Base-by-base conservation (phyloP, 2,329 filamentous ascomycete species). In the Botryotinia convoluta region DNA sequence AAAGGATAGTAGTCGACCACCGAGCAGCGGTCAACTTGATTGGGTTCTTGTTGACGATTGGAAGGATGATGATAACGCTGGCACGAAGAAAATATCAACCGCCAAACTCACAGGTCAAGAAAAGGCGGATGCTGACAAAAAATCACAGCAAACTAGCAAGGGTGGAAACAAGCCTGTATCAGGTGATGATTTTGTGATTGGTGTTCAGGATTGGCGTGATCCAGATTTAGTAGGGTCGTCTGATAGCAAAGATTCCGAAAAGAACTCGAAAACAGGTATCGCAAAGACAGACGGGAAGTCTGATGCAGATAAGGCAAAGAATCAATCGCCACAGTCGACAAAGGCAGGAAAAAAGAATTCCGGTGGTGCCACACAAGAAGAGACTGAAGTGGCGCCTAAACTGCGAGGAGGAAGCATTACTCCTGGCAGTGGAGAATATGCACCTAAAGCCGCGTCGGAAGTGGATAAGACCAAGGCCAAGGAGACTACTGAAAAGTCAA, bases 191-290 rank as follows among this genome's bases (percentile, higher is more conserved):
- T 95, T 95, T 80, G 87, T 92, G 62, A 95, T 95, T 78, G 93
- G 93, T n/a, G 90, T 94, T 20, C 92, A 96, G 77, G 93, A 96
- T 80, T 95, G 93, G 93, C 88, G 93, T 77, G 93, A 96, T 80
- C 91, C 92, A 9, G 92, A 94, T 80, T 83, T 94, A 29, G 84
- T 93, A 35, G 86, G 74, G n/a, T 65, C 76, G 8, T 60, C 75
- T 22, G 76, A 76, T 22, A 70, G 69, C 57, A 79, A 79, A 57
- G 77, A 79, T 68, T 76, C 79, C 35, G 78, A 80, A 74, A 84
- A 83, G 73, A 77, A 45, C 75, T 68, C 35, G 74, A 80, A 75
- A 65, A 72, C 32, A 68, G 26, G 72, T 20, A 78, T 76, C 51
- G 72, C 72, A 18, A 77, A 80, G 29, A 74, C 77, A 35, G 77